Conservation (phyloP, 176 grass and related monocot genomes). For the Bothriochloa decipiens region DNA sequence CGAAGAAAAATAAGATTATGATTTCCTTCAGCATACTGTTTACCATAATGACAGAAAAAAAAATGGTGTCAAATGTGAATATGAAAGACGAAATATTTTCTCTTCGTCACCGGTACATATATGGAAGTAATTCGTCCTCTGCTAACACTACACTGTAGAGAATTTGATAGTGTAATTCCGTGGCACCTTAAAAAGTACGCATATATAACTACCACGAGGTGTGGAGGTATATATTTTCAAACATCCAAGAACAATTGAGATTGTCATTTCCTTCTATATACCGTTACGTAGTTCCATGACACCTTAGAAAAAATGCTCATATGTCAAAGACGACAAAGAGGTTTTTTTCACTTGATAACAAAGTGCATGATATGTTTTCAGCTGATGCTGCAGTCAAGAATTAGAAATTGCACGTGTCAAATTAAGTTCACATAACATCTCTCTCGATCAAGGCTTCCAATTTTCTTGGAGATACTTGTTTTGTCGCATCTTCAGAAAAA, state of each 20-base stretch:
- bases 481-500: background rate
- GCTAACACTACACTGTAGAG: too few species aligned
- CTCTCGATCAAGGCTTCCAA: background rate
- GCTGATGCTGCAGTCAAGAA: background rate
- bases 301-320: background rate
- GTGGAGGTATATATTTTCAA: background rate
- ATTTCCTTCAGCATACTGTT: too few species aligned
- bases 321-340: background rate
- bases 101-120: too few species aligned
- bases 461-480: background rate
- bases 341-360: too few species aligned
- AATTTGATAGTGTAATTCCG: too few species aligned
- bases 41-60: too few species aligned
- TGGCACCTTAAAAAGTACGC: too few species aligned
- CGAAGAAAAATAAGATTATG: too few species aligned
- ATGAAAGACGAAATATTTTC: too few species aligned
- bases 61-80: too few species aligned
- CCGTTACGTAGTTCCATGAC: background rate
- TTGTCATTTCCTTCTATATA: background rate
- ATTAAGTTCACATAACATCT: background rate
- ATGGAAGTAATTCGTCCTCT: too few species aligned
- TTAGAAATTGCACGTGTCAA: background rate
- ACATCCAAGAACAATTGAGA: background rate
- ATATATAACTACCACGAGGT: background rate
- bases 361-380: background rate